These are phyloP conservation scores for Raddia guianensis DNA, from an alignment of 176 grass and related monocot genomes.

Conservation along the genomic window DNA sequence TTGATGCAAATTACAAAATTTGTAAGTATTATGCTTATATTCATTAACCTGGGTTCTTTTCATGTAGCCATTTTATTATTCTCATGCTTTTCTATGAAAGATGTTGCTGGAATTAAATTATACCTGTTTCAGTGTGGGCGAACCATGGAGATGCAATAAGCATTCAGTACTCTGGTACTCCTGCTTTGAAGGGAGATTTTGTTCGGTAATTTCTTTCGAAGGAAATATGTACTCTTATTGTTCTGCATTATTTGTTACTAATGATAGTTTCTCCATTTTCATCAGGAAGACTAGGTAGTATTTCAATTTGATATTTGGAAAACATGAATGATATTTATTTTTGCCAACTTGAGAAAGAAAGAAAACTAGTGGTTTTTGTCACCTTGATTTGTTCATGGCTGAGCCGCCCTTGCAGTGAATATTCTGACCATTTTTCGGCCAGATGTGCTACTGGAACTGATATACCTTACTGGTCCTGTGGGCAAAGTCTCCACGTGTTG, in stretches of 20 bases:
- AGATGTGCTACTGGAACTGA: neutral
- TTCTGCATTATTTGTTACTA: conserved; percentile 19
- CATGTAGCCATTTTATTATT: conserved; percentile 27
- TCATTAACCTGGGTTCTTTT: neutral
- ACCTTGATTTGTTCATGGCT: conserved; percentile 19
- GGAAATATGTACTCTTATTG: neutral
- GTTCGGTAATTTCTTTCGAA: conserved; percentile 69
- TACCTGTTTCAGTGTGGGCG: conserved; percentile 78
- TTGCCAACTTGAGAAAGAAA: conserved; percentile 28
- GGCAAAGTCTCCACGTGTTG: conserved; percentile 2
- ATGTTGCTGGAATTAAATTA: conserved; percentile 34
- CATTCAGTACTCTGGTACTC: conserved; percentile 98
- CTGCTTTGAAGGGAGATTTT: conserved; percentile 97
- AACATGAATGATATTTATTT: conserved; percentile 11
- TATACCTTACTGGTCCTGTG: conserved; percentile 1
- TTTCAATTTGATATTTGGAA: conserved; percentile 30
- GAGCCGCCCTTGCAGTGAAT: conserved; percentile 10
- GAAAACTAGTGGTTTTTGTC: conserved; percentile 15
- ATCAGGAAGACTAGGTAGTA: neutral
- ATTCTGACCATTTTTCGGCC: neutral
- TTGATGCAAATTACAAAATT: conserved; percentile 84
- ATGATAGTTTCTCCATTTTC: conserved; percentile 1
- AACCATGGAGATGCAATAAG: conserved; percentile 99
- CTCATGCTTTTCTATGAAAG: conserved; percentile 19
- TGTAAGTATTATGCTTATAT: conserved; percentile 57